Conservation (phyloP, 2,329 filamentous ascomycete genomes). For the Calcarisporium arbuscula region DNA sequence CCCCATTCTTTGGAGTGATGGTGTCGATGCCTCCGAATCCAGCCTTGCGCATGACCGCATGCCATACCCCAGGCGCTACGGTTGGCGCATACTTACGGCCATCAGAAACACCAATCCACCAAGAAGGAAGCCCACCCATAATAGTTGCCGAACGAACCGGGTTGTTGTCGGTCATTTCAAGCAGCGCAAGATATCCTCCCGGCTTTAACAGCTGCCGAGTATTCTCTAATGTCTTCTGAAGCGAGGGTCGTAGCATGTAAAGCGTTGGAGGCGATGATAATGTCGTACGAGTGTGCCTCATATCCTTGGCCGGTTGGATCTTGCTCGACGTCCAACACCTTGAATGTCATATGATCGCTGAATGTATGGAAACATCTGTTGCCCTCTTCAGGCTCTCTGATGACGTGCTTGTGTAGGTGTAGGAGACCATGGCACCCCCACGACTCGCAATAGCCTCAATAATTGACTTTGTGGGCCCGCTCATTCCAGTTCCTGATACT, state of each 20-base stretch:
- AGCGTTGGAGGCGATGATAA: slow-evolving; percentile 27
- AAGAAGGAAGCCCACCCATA: slow-evolving; percentile 20
- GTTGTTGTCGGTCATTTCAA: slow-evolving; percentile 27
- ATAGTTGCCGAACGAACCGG: slow-evolving; percentile 10
- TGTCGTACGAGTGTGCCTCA: slow-evolving; percentile 30
- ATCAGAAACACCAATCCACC: slow-evolving; percentile 20
- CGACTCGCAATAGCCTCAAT: slow-evolving; percentile 24
- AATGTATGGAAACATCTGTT: slow-evolving; percentile 19
- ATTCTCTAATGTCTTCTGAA: slow-evolving; percentile 20
- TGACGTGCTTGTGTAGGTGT: slow-evolving; percentile 38
- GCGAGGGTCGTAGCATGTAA: slow-evolving; percentile 3
- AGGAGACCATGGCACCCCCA: slow-evolving; percentile 22
- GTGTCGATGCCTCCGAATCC: slow-evolving; percentile 7
- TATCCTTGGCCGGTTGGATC: slow-evolving; percentile 22
- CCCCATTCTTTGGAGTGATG: slow-evolving; percentile 1
- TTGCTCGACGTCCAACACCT: slow-evolving; percentile 15
- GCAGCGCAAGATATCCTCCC: slow-evolving; percentile 37
- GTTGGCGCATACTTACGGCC: slow-evolving; percentile 9
- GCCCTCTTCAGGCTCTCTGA: slow-evolving; percentile 30
- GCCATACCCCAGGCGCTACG: slow-evolving; percentile 2
- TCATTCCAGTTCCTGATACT: no score
- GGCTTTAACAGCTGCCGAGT: slow-evolving; percentile 31
- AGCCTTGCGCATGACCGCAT: slow-evolving; percentile 2
- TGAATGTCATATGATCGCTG: slow-evolving; percentile 9
- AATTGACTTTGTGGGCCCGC: slow-evolving; percentile 30